These are phyloP conservation scores for Syzygium jambos DNA, from an alignment of 345 rosid species.

Conservation along the genomic window DNA sequence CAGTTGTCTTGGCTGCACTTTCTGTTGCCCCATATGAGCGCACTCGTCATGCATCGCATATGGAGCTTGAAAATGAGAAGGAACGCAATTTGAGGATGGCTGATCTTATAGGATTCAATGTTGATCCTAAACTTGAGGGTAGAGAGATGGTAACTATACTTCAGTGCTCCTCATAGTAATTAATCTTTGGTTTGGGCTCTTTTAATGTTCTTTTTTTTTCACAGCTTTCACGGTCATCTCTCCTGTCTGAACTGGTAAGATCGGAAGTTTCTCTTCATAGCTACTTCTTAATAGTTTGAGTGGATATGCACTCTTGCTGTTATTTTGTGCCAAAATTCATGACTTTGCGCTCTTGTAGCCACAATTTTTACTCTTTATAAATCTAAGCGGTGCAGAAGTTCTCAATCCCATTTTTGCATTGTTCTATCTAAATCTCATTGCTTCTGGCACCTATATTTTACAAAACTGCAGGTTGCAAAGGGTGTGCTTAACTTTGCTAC, in stretches of 20 bases:
- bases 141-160: slow-evolving; percentile 67
- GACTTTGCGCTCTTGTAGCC: not conserved
- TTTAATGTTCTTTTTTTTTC: slow-evolving; percentile 7
- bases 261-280: not conserved
- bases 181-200: not conserved
- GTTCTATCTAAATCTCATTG: not conserved
- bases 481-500: slow-evolving; percentile 91
- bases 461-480: slow-evolving; percentile 46
- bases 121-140: slow-evolving; percentile 76
- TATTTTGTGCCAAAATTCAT: not conserved
- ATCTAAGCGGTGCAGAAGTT: not conserved
- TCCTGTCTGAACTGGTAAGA: slow-evolving; percentile 86
- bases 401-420: not conserved
- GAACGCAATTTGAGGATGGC: slow-evolving; percentile 92
- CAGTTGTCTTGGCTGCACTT: slow-evolving; percentile 89
- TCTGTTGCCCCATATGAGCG: slow-evolving; percentile 75
- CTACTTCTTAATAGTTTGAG: not conserved
- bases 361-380: not conserved
- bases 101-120: slow-evolving; percentile 87
- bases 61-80: slow-evolving; percentile 86
- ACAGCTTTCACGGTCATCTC: slow-evolving; percentile 87
- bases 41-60: slow-evolving; percentile 57
- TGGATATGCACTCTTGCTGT: not conserved
- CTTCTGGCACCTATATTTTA: slow-evolving; percentile 1
- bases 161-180: not conserved